phyloP scores from a whole-genome alignment of 768 basidiomycete genomes.

The Phylloporus sp. region DNA sequence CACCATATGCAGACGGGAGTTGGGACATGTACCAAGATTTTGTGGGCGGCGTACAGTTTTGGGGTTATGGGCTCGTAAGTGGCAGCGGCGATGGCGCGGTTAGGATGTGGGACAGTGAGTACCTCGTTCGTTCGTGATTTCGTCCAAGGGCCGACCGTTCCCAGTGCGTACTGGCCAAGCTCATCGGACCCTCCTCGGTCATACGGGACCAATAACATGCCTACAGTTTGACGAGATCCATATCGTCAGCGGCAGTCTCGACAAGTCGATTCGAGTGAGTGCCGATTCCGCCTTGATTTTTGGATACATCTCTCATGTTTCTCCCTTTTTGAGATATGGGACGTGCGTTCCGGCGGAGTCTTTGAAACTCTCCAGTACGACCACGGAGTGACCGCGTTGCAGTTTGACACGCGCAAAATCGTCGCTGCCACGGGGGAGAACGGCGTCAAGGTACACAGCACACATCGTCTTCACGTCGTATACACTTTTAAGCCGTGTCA shows the following conservation, averaged over 20 bases:
- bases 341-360: conserved; percentile 83
- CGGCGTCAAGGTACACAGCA: conserved; percentile 66
- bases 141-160: background rate
- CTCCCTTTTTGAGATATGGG: conserved; percentile 74
- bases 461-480: background rate
- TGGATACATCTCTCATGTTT: background rate
- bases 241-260: conserved; percentile 87
- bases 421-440: conserved; percentile 92
- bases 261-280: conserved; percentile 85
- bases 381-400: conserved; percentile 82
- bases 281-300: background rate
- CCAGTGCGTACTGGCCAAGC: conserved; percentile 98
- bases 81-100: conserved; percentile 97
- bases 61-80: conserved; percentile 96
- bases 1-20: conserved; percentile 83
- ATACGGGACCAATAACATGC: conserved; percentile 90
- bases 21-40: conserved; percentile 98
- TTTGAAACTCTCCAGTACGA: conserved; percentile 90
- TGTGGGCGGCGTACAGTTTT: conserved; percentile 96
- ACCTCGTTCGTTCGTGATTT: background rate
- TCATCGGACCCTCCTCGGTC: conserved; percentile 87
- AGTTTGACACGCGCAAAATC: conserved; percentile 93
- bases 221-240: conserved; percentile 96
- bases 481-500: background rate
- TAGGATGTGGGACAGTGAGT: conserved; percentile 98